Percentiles rank a stretch among this genome's conserved stretches.
These are phyloP conservation scores for Meyerozyma carpophila DNA, from an alignment of 1,139 yeast genomes.

Conservation along the genomic window DNA sequence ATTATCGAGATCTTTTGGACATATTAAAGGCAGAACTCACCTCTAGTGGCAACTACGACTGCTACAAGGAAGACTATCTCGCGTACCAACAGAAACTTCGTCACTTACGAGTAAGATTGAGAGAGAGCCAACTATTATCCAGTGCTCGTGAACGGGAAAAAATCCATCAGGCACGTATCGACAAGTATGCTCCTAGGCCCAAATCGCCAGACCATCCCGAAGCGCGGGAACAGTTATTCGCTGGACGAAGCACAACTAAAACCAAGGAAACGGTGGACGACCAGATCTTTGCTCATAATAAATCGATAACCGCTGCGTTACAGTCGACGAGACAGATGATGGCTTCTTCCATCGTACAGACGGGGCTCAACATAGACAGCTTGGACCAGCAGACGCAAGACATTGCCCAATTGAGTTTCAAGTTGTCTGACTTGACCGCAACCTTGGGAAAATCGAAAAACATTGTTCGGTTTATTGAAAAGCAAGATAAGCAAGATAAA, in stretches of 20 bases:
- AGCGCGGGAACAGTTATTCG: conserved; percentile 15
- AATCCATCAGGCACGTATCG: not conserved
- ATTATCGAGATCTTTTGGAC: conserved; percentile 17
- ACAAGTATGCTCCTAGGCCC: not conserved
- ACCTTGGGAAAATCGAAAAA: conserved; percentile 45
- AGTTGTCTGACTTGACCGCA: conserved; percentile 43
- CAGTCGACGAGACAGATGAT: conserved; percentile 52
- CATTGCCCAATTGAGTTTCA: conserved; percentile 41
- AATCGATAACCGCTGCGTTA: conserved; percentile 48
- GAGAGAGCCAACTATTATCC: not conserved
- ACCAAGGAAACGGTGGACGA: conserved; percentile 17
- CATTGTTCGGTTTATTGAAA: conserved; percentile 59
- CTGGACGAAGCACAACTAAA: conserved; percentile 12
- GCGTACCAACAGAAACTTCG: not conserved
- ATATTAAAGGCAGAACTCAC: conserved; percentile 12
- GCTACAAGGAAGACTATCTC: not conserved
- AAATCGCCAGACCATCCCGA: not conserved
- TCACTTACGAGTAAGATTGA: conserved; percentile 1
- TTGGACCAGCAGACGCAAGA: conserved; percentile 56
- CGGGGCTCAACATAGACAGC: conserved; percentile 57
- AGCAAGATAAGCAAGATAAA: conserved; percentile 62
- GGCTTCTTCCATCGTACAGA: conserved; percentile 50
- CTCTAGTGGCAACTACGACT: not conserved
- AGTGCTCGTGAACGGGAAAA: not conserved
- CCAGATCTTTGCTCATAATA: conserved; percentile 42